phyloP scores from a whole-genome alignment of 768 basidiomycete species.

The Boletus edulis region DNA sequence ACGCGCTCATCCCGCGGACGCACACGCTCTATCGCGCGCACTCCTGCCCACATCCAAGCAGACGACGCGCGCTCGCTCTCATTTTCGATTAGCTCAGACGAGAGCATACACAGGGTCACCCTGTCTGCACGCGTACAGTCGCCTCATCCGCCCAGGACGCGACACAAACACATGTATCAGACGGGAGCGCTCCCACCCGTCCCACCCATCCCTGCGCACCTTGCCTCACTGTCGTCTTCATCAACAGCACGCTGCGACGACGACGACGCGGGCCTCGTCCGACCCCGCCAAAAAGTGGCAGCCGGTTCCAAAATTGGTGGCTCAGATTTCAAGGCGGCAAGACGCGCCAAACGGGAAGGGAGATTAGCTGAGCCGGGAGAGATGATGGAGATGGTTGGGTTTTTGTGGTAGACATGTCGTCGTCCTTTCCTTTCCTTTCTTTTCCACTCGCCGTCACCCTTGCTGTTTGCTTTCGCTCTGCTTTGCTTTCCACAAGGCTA shows the following conservation, averaged over 20 bases:
- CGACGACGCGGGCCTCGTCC: constrained; percentile 18
- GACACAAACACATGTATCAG: constrained; percentile 11
- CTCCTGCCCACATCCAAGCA: background rate
- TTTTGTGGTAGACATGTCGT: constrained; percentile 8
- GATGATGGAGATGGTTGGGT: constrained; percentile 32
- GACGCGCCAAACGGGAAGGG: constrained; percentile 27
- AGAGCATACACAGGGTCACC: constrained; percentile 23
- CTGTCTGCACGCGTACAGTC: constrained; percentile 16
- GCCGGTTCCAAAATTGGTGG: constrained; percentile 28
- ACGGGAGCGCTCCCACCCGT: constrained; percentile 27
- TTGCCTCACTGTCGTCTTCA: background rate
- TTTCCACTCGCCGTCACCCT: too few species aligned
- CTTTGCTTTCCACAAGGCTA: background rate
- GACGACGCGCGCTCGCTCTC: constrained; percentile 23
- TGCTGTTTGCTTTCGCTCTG: background rate
- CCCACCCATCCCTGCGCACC: constrained; percentile 20
- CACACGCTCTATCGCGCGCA: constrained; percentile 2
- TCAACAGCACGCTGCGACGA: background rate
- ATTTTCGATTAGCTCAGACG: constrained; percentile 29
- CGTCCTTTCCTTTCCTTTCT: too few species aligned
- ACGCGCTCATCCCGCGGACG: background rate
- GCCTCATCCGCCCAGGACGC: constrained; percentile 8
- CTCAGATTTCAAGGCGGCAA: constrained; percentile 29
- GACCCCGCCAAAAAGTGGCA: constrained; percentile 17
- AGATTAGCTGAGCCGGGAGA: constrained; percentile 17